These are phyloP conservation scores for Ogataea pignaliae DNA, from an alignment of 805 yeast species.

Conservation along the genomic window DNA sequence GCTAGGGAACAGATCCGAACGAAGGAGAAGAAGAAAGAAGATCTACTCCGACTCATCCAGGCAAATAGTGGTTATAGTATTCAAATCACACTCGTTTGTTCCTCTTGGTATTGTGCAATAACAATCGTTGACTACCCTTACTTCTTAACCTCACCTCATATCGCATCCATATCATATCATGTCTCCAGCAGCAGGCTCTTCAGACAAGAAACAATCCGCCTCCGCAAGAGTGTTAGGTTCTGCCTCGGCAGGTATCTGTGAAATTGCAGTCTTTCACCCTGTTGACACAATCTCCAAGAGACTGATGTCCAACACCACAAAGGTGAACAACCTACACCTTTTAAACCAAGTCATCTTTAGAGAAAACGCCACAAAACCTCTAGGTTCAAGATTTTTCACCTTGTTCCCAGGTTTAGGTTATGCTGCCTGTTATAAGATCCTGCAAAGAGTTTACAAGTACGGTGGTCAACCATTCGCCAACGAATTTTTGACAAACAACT, in stretches of 20 bases:
- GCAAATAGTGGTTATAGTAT: too few species aligned
- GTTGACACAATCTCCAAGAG: constrained; percentile 98
- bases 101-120: background rate
- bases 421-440: constrained; percentile 94
- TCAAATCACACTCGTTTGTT: too few species aligned
- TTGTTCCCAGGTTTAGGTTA: constrained; percentile 97
- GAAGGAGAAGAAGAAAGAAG: too few species aligned
- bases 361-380: constrained; percentile 67
- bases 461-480: constrained; percentile 99
- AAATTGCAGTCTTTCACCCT: constrained; percentile 96
- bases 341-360: constrained; percentile 85
- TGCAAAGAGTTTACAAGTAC: constrained; percentile 97
- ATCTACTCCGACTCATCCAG: too few species aligned
- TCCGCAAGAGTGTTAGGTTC: constrained; percentile 90
- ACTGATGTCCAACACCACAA: constrained; percentile 78
- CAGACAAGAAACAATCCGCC: constrained; percentile 83
- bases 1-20: too few species aligned
- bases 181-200: constrained; percentile 19
- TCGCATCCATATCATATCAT: constrained; percentile 5
- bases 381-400: constrained; percentile 69
- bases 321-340: constrained; percentile 56
- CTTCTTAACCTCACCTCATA: background rate
- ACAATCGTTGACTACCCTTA: background rate
- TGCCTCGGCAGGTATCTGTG: constrained; percentile 97
- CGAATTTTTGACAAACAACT: constrained; percentile 78